Percentiles rank a stretch among this genome's conserved stretches.
Evolutionary conservation across 441 rosid genomes (phyloP).

Genomic region (Adansonia gregorii): DNA sequence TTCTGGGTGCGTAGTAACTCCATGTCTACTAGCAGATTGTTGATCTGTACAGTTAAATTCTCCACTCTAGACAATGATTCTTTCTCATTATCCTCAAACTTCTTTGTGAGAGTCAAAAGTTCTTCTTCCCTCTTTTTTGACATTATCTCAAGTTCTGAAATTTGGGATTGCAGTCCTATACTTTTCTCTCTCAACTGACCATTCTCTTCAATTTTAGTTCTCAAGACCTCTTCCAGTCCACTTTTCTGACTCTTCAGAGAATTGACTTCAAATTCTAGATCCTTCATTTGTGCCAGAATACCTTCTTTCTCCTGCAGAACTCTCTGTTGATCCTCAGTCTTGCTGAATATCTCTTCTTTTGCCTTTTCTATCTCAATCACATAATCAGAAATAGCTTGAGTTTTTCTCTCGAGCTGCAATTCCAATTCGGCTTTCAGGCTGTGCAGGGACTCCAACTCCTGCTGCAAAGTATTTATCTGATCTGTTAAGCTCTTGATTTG

Average conservation of each 20-base stretch:
- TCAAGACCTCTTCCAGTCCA: constrained; percentile 54
- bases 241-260: constrained; percentile 51
- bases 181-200: constrained; percentile 46
- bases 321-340: constrained; percentile 36
- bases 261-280: constrained; percentile 50
- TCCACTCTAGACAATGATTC: constrained; percentile 57
- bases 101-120: constrained; percentile 46
- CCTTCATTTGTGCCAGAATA: constrained; percentile 43
- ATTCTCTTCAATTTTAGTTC: constrained; percentile 41
- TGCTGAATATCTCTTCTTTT: constrained; percentile 20
- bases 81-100: constrained; percentile 56
- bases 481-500: constrained; percentile 44
- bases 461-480: constrained; percentile 50
- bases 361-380: constrained; percentile 12
- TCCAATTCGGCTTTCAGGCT: constrained; percentile 59
- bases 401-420: constrained; percentile 54
- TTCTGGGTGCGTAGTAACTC: constrained; percentile 45
- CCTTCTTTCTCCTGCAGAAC: constrained; percentile 55
- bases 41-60: constrained; percentile 36
- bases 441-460: constrained; percentile 53
- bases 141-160: constrained; percentile 54
- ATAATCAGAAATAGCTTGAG: constrained; percentile 12
- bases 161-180: constrained; percentile 40
- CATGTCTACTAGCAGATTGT: constrained; percentile 34
- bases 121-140: constrained; percentile 54